Base-by-base conservation (phyloP, 2,329 filamentous ascomycete species). In the Arthrobotrys sinensis region DNA sequence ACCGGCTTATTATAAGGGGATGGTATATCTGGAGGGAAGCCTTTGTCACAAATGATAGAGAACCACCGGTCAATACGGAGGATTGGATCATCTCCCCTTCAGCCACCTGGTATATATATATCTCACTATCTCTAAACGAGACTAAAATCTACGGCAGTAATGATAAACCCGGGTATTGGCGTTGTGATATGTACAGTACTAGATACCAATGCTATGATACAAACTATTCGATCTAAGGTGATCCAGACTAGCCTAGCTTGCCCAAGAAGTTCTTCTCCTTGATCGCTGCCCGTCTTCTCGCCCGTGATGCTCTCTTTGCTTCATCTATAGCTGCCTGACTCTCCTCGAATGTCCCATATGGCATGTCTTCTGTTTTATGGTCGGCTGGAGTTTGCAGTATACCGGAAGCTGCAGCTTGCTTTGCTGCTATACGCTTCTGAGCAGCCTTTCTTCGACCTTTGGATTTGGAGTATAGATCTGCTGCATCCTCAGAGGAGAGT, bases 251-350 rank as follows among this genome's bases (percentile, higher is more conserved):
- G 32, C 67, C 68, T 16, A 78, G 43, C 36, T 78, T 62, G 32
- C 75, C 75, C 52, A 96, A 88, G 88, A 94, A 96, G 86, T 96
- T 96, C 83, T 85, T 86, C 87, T 96, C 93, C 89, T 94, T 95
- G 83, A 96, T 96, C 85, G 88, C 89, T 76, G 88, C 89, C 85
- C 91, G 89, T 83, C 92, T 87, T 86, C 93, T 91, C 84, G 88
- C 88, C 82, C 92, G 89, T 91, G 94, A 90, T 38, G 90, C 90
- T 85, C 87, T 89, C 80, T 87, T 91, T 82, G 94, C 86, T 81
- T 90, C 89, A 79, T 88, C 87, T 83, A 92, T 87, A 83, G 88
- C 86, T 34, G 83, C 82, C 38, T 83, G 83, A 1, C 87, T 88
- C 79, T 86, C 82, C 53, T 86, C 81, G 0, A 86, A 86, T 28